Base-by-base conservation (phyloP, 179 eudicot species). In the Beta corolliflora region DNA sequence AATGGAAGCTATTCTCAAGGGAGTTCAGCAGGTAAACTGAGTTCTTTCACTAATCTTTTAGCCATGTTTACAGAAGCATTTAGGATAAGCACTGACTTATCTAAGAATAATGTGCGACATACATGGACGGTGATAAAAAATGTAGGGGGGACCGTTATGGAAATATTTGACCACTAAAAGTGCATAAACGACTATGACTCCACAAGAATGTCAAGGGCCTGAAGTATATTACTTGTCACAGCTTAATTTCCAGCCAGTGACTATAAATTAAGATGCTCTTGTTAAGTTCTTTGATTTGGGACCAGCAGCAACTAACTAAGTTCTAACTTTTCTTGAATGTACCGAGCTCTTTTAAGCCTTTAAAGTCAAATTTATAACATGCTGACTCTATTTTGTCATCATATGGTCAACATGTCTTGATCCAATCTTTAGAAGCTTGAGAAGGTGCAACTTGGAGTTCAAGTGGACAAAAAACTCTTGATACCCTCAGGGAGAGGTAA, bases 1-100 rank as follows among this genome's bases (percentile, higher is more conserved):
- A 56, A 81, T 92, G 91, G 97, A 92, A 71, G 88, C 86, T 77
- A 91, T 92, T 73, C 56, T 82, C 53, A 88, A 77, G 70, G 91
- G 94, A 77, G 87, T 85, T 78, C 87, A 83, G 76, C 91, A 92
- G 97, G 94, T 90, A 88, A 48, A 15, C 46, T 70, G 29, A 66
- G 11, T n/a, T 53, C 44, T 41, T 59, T 55, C 78, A 54, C 21
- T 80, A 23, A 16, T 55, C 18, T 21, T 36, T 68, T 23, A 60
- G 4, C 41, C 58, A 71, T 58, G 55, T 77, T 65, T 9, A 48
- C 23, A 14, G 52, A 41, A 71, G 19, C 29, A 45, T 67, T 21
- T 68, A 5, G 7, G 18, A 56, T 41, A n/a, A 64, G 5, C 7
- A 54, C 54, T 52, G 41, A 25, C 21, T 58, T 3, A 68, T 25